Conservation (phyloP, 371 early-diverging fungal species). For the Mucor mucedo region DNA sequence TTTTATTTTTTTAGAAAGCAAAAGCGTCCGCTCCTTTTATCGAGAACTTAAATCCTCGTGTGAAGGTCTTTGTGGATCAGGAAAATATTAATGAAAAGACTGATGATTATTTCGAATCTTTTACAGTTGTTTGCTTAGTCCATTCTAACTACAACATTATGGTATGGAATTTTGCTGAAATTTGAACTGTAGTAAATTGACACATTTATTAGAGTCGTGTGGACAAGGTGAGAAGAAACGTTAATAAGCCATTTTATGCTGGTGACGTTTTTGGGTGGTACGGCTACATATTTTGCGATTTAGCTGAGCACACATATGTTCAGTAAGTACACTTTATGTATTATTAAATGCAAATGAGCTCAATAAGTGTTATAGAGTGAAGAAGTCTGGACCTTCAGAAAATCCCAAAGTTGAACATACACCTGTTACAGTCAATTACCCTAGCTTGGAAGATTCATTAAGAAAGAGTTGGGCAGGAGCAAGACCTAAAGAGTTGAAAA, state of each 20-base stretch:
- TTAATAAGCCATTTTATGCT: slow-evolving; percentile 66
- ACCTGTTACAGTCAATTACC: slow-evolving; percentile 45
- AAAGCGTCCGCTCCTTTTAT: slow-evolving; percentile 64
- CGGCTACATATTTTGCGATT: slow-evolving; percentile 87
- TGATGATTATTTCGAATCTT: slow-evolving; percentile 60
- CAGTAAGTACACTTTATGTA: slow-evolving; percentile 47
- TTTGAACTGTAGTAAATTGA: neutral
- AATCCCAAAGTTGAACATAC: slow-evolving; percentile 48
- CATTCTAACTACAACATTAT: slow-evolving; percentile 40
- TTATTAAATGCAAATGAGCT: neutral
- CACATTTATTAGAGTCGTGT: slow-evolving; percentile 45
- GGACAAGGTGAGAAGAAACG: slow-evolving; percentile 59
- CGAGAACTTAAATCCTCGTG: slow-evolving; percentile 77
- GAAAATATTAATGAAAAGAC: slow-evolving; percentile 49
- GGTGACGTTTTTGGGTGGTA: slow-evolving; percentile 76
- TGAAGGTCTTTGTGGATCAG: slow-evolving; percentile 61
- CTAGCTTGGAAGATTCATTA: slow-evolving; percentile 46
- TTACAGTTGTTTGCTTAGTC: slow-evolving; percentile 71
- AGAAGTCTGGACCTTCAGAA: slow-evolving; percentile 35
- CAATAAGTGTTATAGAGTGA: slow-evolving; percentile 1
- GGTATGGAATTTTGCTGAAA: slow-evolving; percentile 31
- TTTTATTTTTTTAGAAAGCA: slow-evolving; percentile 59
- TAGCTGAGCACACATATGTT: slow-evolving; percentile 70
- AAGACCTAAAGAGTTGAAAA: slow-evolving; percentile 37
- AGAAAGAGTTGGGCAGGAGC: slow-evolving; percentile 38